These are phyloP conservation scores for Hibiscus mutabilis DNA, from an alignment of 345 rosid species.

Conservation along the genomic window DNA sequence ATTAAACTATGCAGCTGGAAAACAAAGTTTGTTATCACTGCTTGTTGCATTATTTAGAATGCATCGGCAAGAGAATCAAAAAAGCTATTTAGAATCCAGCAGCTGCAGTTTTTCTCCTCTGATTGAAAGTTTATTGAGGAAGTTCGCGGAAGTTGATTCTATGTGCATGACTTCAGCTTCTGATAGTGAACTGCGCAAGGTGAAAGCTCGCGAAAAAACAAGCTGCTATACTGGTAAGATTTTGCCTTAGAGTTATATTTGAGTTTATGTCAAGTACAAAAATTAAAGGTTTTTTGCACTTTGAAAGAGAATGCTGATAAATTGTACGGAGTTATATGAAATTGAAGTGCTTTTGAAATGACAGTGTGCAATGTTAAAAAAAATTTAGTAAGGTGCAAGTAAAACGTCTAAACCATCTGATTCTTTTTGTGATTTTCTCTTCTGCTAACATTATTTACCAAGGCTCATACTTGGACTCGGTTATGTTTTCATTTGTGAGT, in stretches of 20 bases:
- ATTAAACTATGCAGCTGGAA: slow-evolving; percentile 39
- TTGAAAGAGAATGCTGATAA: background rate
- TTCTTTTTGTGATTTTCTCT: background rate
- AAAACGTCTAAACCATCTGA: background rate
- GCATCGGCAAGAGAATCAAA: slow-evolving; percentile 43
- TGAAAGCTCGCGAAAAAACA: slow-evolving; percentile 83
- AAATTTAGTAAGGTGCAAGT: background rate
- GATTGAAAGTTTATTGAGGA: slow-evolving; percentile 67
- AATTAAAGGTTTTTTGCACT: background rate
- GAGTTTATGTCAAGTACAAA: background rate
- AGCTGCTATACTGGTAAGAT: slow-evolving; percentile 76
- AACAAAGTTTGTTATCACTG: slow-evolving; percentile 72
- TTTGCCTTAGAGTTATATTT: slow-evolving; percentile 5
- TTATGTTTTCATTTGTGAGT: background rate
- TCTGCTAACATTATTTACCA: background rate
- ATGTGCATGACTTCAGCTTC: slow-evolving; percentile 47
- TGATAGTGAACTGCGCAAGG: slow-evolving; percentile 68
- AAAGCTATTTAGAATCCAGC: slow-evolving; percentile 51
- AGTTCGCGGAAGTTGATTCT: slow-evolving; percentile 66
- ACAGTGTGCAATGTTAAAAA: background rate
- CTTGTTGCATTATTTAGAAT: slow-evolving; percentile 72
- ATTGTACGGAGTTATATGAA: background rate
- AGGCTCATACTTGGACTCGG: background rate
- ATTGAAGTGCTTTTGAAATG: background rate
- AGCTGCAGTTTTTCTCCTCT: slow-evolving; percentile 60